Percentiles rank a stretch among this genome's conserved stretches.
Conservation (phyloP, 306 rosid genomes). For the Senna tora region DNA sequence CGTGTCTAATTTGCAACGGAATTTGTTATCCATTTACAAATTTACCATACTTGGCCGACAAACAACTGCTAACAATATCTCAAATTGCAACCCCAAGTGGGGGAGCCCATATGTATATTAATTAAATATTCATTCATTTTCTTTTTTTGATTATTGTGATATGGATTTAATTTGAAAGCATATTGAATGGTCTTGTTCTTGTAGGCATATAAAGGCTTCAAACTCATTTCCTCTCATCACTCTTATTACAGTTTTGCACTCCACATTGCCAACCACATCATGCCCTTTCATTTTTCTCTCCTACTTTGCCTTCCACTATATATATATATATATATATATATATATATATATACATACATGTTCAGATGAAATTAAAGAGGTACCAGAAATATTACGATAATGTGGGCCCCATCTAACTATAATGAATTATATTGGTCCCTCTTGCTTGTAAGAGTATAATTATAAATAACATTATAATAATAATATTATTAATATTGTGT, state of each 20-base stretch:
- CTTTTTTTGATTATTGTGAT: slow-evolving; percentile 32
- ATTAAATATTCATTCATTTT: background rate
- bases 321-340: slow-evolving; percentile 28
- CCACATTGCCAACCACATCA: slow-evolving; percentile 66
- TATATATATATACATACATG: no score
- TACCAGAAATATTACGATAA: slow-evolving; percentile 39
- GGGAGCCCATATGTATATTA: background rate
- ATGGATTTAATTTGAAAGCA: slow-evolving; percentile 28
- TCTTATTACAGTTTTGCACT: slow-evolving; percentile 45
- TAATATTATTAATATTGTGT: background rate
- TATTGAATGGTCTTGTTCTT: slow-evolving; percentile 38
- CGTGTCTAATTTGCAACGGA: slow-evolving; percentile 27
- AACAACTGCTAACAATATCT: slow-evolving; percentile 27
- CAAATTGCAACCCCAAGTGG: slow-evolving; percentile 38
- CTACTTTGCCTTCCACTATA: background rate
- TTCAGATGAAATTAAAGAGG: slow-evolving; percentile 41
- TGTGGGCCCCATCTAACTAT: slow-evolving; percentile 42
- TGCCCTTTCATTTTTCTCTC: slow-evolving; percentile 40
- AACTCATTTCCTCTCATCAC: slow-evolving; percentile 45
- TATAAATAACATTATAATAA: background rate
- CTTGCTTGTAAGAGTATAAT: slow-evolving; percentile 22
- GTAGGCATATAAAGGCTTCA: slow-evolving; percentile 54
- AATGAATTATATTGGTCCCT: slow-evolving; percentile 33
- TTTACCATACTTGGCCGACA: slow-evolving; percentile 26
- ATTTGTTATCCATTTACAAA: slow-evolving; percentile 8